Conservation (phyloP, 495 filamentous ascomycete species). For the Pseudevernia furfuracea region DNA sequence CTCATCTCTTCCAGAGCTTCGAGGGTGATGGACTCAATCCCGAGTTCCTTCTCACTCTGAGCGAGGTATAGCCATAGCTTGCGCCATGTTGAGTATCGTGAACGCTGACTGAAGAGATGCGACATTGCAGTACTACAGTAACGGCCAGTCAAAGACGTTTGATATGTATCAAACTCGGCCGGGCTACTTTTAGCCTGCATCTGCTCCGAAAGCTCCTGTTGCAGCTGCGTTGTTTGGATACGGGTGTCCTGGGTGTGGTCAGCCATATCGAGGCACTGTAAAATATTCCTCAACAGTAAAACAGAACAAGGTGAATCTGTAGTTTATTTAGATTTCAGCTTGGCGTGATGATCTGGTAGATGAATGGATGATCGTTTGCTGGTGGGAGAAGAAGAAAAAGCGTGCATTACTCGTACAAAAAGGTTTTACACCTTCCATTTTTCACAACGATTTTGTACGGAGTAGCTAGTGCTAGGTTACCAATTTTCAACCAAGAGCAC, state of each 20-base stretch:
- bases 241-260: not conserved
- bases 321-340: not conserved
- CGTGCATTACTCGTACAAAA: not conserved
- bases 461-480: too few species aligned
- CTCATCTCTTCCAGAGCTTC: slow-evolving; percentile 71
- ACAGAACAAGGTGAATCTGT: not conserved
- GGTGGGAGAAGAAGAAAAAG: slow-evolving; percentile 1
- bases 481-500: too few species aligned
- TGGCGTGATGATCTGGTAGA: not conserved
- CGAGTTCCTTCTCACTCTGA: slow-evolving; percentile 68
- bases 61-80: slow-evolving; percentile 77
- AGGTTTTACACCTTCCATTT: not conserved
- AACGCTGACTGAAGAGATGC: slow-evolving; percentile 60
- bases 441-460: too few species aligned
- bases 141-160: slow-evolving; percentile 1
- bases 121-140: not conserved
- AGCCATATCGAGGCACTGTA: not conserved
- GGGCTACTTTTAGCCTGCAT: not conserved
- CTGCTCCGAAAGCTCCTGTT: not conserved
- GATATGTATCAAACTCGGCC: not conserved
- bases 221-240: not conserved
- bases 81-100: slow-evolving; percentile 68
- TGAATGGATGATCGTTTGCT: not conserved
- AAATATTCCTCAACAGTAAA: not conserved
- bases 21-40: slow-evolving; percentile 52